Base-by-base conservation (phyloP, 805 yeast species). In the Zygoascus tannicola region DNA sequence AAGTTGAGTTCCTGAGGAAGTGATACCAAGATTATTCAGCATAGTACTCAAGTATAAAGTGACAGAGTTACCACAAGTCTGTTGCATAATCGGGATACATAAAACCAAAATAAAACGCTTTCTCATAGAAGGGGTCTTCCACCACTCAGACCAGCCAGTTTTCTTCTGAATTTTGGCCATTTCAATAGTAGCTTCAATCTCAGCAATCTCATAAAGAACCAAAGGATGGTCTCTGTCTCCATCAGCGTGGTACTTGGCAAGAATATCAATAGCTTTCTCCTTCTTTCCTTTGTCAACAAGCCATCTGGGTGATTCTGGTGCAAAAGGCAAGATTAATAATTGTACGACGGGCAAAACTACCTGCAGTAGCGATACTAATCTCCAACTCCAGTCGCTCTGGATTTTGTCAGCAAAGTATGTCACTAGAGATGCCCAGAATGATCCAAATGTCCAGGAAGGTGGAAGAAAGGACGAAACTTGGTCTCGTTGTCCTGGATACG, bases 361-460 rank as follows among this genome's bases (percentile, higher is more conserved):
- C 66, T 83, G 92, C 53, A 81, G 64, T 2, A 83, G 78, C 47
- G 81, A 73, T 5, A 87, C 85, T 54, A 81, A 69, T 66, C 87
- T 73, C 85, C 85, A 81, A 18, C 77, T 66, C 39, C 69, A 44
- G 39, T 35, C 48, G 38, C 37, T 23, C 19, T 12, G 26, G 3
- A 73, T 72, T 55, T 8, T 26, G 12, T 7, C 7, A 19, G 15
- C 15, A 23, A 75, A 79, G 58, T 75, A 81, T 57, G 79, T 83
- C 46, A 79, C 65, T 83, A 85, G 80, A 37, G 45, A 35, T 26
- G 36, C 41, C n/a, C 30, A 58, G 44, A 70, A 54, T 16, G 75
- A 75, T 44, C 77, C 77, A 38, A 71, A 54, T 50, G 73, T 70
- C 75, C 75, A 71, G 45, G 68, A 66, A 22, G 40, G 64, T 55